Base-by-base conservation (phyloP, 2,329 filamentous ascomycete genomes). In the Pseudogymnoascus sp. region DNA sequence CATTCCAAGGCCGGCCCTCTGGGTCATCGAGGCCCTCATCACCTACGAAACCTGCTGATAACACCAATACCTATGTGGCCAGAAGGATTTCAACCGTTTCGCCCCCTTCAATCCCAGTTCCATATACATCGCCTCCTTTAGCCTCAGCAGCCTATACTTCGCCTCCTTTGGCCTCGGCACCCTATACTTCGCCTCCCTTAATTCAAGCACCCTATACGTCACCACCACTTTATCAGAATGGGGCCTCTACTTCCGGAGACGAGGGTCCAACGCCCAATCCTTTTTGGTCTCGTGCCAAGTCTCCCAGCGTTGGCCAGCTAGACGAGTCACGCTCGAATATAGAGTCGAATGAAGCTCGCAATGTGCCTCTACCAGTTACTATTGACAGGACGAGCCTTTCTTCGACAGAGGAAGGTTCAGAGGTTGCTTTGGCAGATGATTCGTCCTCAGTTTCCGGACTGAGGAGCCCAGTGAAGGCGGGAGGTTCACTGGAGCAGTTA, bases 401-500 rank as follows among this genome's bases (percentile, higher is more conserved):
- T 39, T 61, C 37, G 11, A 23, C 57, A 39, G 57, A 51, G 45
- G 45, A 61, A 37, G 34, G 37, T 8, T 37, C 57, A 6, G 57
- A 62, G 6, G 2, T 19, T 28, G 21, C 36, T 14, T 21, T 43
- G 6, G 21, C 39, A 16, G 41, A 62, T 28, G 28, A 43, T 62
- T n/a, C 36, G 7, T 43, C 41, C 13, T 31, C 25, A 10, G 37
- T 21, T 31, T 62, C 61, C 16, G 61, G 61, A 11, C 10, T 62
- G 61, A 37, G 41, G 60, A 88, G 85, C 68, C 84, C 87, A 4
- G 81, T 81, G 16, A 90, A 83, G 74, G 80, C 80, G 60, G 79
- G 74, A 31, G 78, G 77, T 69, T 79, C 81, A 11, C 76, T 83
- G 14, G 85, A 88, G 63, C 81, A 85, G 6, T 79, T 89, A 66